A percentile compares a stretch with the other conserved stretches of the same genome.
Evolutionary conservation across 441 rosid species (phyloP).

Genomic region (Jatropha podagrica): DNA sequence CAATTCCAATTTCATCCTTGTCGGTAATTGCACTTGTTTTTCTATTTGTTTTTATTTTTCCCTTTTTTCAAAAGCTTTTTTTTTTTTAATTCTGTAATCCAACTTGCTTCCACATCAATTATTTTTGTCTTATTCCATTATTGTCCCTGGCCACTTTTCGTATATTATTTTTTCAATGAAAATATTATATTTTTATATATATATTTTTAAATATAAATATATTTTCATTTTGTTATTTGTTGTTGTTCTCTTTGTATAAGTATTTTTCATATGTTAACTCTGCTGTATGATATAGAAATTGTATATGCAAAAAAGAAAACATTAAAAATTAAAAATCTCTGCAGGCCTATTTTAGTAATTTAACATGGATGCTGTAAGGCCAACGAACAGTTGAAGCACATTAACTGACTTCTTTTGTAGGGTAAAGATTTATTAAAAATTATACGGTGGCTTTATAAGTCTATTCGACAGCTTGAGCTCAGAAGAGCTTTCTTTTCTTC

Average conservation of each 20-base stretch:
- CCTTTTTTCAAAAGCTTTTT: background rate
- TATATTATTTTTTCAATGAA: too few species aligned
- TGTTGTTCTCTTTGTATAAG: too few species aligned
- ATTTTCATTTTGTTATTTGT: too few species aligned
- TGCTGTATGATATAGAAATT: too few species aligned
- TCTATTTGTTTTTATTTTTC: background rate
- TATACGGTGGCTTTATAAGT: background rate
- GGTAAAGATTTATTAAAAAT: background rate
- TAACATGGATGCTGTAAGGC: background rate
- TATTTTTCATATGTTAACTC: too few species aligned
- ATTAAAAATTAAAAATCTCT: background rate
- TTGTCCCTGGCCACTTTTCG: background rate
- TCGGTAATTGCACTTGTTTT: background rate
- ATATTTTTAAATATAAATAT: too few species aligned
- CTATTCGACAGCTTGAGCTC: constrained; percentile 7
- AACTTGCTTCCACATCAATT: background rate
- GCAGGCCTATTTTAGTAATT: background rate
- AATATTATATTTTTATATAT: too few species aligned
- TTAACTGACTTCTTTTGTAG: background rate
- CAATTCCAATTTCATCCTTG: background rate
- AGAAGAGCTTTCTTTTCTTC: constrained; percentile 12
- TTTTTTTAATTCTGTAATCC: too few species aligned
- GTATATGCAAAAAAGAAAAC: too few species aligned
- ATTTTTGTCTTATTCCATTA: background rate
- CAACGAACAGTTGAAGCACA: background rate